Evolutionary conservation across 441 rosid species (phyloP).

Genomic region (Brassica balearica): DNA sequence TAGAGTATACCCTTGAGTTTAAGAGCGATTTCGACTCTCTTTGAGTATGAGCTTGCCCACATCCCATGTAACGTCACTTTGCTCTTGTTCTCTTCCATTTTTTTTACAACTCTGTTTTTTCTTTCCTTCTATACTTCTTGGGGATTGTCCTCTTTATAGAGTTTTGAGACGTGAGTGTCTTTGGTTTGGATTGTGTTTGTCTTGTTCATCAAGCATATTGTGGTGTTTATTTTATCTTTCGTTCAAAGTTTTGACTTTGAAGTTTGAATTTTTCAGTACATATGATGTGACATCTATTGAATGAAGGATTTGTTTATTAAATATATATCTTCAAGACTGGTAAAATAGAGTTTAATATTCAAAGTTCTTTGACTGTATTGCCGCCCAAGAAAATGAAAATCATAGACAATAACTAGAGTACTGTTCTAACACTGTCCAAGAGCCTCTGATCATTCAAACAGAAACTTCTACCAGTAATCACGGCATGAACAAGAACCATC

Average conservation of each 20-base stretch:
- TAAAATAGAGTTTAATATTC: neutral
- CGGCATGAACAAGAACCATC: slow-evolving; percentile 60
- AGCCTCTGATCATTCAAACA: neutral
- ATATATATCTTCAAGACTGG: slow-evolving; percentile 9
- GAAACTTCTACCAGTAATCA: slow-evolving; percentile 64
- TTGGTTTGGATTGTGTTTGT: slow-evolving; percentile 9
- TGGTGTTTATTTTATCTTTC: slow-evolving; percentile 2
- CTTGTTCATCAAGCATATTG: slow-evolving; percentile 24
- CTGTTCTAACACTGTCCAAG: neutral
- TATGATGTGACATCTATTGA: neutral
- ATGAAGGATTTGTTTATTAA: neutral
- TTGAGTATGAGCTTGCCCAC: slow-evolving; percentile 47
- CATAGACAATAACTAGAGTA: neutral
- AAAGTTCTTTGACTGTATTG: slow-evolving; percentile 11
- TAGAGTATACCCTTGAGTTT: slow-evolving; percentile 51
- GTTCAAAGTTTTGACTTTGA: slow-evolving; percentile 30
- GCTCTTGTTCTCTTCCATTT: slow-evolving; percentile 34
- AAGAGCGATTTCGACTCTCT: slow-evolving; percentile 51
- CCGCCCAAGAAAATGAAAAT: slow-evolving; percentile 16
- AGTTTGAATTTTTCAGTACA: neutral
- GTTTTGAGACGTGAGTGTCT: neutral
- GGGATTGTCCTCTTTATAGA: slow-evolving; percentile 8
- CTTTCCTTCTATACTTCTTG: neutral
- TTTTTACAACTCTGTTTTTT: too few species aligned
- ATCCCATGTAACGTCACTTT: slow-evolving; percentile 46